These are phyloP conservation scores for Phaseolus coccineus DNA, from an alignment of 331 rosid genomes.

Conservation along the genomic window DNA sequence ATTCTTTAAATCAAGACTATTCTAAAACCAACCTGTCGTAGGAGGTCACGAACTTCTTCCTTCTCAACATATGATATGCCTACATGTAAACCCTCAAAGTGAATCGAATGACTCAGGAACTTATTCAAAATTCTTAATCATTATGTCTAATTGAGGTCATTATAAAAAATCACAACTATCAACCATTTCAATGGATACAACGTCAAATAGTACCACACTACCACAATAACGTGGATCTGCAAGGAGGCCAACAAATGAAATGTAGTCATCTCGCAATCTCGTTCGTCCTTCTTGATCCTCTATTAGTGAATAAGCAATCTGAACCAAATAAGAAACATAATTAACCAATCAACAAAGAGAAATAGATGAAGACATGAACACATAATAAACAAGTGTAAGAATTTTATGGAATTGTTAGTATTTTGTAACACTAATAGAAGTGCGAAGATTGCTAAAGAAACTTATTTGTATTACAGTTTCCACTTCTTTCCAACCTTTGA, in stretches of 20 bases:
- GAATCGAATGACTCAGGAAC: conserved; percentile 46
- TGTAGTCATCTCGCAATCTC: conserved; percentile 67
- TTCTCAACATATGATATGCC: conserved; percentile 93
- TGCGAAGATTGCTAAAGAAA: conserved; percentile 7
- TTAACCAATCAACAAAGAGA: conserved; percentile 36
- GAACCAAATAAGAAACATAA: conserved; percentile 42
- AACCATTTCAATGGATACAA: conserved; percentile 58
- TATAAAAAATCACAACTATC: conserved; percentile 44
- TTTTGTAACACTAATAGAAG: conserved; percentile 3
- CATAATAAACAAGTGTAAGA: neutral
- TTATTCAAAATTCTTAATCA: conserved; percentile 36
- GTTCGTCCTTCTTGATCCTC: conserved; percentile 95
- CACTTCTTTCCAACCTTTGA: conserved; percentile 34
- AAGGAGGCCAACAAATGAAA: conserved; percentile 95
- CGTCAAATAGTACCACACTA: conserved; percentile 80
- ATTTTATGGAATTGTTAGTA: neutral
- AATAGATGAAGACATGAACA: neutral
- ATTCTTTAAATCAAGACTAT: conserved; percentile 27
- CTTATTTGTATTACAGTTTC: conserved; percentile 24
- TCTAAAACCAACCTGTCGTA: conserved; percentile 83
- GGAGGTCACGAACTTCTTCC: conserved; percentile 97
- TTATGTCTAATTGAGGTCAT: conserved; percentile 35
- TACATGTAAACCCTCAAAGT: conserved; percentile 54
- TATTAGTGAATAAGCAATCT: conserved; percentile 91
- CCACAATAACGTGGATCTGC: conserved; percentile 98